These are phyloP conservation scores for Salicornia ramosissima DNA, from an alignment of 148 eudicot genomes.

Conservation along the genomic window DNA sequence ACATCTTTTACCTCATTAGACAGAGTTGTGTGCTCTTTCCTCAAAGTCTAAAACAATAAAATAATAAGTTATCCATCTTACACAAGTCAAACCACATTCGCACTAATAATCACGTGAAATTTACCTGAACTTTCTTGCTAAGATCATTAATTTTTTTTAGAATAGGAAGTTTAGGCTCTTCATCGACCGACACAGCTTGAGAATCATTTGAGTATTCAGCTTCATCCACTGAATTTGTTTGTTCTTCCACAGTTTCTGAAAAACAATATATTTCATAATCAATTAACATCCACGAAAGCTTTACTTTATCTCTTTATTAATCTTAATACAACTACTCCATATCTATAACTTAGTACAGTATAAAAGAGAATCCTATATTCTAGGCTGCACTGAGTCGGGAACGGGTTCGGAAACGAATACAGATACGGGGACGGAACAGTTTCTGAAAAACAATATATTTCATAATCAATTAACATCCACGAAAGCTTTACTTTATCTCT, in stretches of 20 bases:
- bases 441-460: conserved; percentile 31
- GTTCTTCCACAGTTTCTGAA: conserved; percentile 41
- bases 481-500: too few species aligned
- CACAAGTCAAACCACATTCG: background rate
- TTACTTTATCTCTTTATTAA: too few species aligned
- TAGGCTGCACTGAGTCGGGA: too few species aligned
- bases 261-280: conserved; percentile 5
- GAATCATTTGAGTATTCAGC: conserved; percentile 35
- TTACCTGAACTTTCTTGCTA: conserved; percentile 56
- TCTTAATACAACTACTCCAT: too few species aligned
- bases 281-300: conserved; percentile 2
- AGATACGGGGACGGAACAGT: too few species aligned
- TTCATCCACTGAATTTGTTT: conserved; percentile 26
- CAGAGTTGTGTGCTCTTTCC: conserved; percentile 58
- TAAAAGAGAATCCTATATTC: too few species aligned
- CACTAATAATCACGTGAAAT: background rate
- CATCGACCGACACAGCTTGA: conserved; percentile 33
- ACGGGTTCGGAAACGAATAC: too few species aligned
- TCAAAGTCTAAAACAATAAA: conserved; percentile 43
- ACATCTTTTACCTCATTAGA: conserved; percentile 63
- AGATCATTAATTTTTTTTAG: conserved; percentile 55
- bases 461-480: conserved; percentile 7
- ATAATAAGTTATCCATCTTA: conserved; percentile 5
- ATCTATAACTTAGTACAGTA: too few species aligned
- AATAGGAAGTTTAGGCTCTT: conserved; percentile 64